Evolutionary conservation across 2,329 filamentous ascomycete species (phyloP).

Genomic region (Scedosporium aurantiacum): DNA sequence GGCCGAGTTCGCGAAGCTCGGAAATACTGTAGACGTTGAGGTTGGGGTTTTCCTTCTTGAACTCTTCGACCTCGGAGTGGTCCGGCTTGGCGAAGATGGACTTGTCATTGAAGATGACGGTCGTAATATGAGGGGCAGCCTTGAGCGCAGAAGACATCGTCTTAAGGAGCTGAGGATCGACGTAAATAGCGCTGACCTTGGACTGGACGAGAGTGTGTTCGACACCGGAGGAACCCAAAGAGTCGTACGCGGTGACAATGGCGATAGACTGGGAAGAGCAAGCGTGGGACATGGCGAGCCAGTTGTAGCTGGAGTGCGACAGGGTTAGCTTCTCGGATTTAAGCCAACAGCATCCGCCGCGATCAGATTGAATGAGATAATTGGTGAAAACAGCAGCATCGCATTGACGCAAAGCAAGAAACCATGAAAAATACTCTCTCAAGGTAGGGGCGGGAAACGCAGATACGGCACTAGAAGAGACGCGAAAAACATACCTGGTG

Average conservation of each 20-base stretch:
- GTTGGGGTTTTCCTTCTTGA: constrained; percentile 44
- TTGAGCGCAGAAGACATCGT: constrained; percentile 46
- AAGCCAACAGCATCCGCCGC: background rate
- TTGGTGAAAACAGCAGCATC: background rate
- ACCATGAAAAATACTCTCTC: no score
- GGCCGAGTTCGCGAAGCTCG: constrained; percentile 44
- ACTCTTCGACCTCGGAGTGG: constrained; percentile 38
- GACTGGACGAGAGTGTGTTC: constrained; percentile 80
- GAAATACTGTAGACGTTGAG: constrained; percentile 43
- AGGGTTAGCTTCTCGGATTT: constrained; percentile 9
- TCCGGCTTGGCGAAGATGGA: constrained; percentile 34
- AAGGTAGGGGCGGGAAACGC: background rate
- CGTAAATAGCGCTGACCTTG: constrained; percentile 70
- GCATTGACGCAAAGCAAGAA: no score
- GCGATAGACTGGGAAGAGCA: constrained; percentile 76
- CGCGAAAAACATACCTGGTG: constrained; percentile 49
- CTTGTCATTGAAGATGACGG: constrained; percentile 52
- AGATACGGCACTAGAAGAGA: background rate
- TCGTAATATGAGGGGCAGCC: constrained; percentile 43
- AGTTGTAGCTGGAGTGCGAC: constrained; percentile 49
- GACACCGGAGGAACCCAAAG: constrained; percentile 72
- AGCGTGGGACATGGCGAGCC: constrained; percentile 71
- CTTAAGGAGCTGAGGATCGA: constrained; percentile 67
- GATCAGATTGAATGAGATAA: background rate
- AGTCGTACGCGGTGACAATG: constrained; percentile 92